Base-by-base conservation (phyloP, 2,329 filamentous ascomycete genomes). In the Colletotrichum higginsianum region DNA sequence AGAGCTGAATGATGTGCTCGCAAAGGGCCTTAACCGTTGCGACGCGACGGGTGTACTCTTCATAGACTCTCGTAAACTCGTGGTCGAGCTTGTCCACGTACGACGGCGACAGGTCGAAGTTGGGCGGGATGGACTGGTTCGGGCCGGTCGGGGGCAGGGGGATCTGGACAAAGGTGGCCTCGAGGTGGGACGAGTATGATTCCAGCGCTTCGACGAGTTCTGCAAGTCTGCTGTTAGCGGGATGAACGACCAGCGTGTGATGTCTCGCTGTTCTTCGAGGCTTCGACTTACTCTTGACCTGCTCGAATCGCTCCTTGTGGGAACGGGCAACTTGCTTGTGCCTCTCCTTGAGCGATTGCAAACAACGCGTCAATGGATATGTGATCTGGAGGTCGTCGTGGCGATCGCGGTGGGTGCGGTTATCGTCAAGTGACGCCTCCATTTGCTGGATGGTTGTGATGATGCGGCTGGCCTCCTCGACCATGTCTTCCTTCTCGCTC, bases 131-230 rank as follows among this genome's bases (percentile, higher is more conserved):
- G 15, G 91, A 91, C 56, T 94, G 90, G 75, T 94, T 93, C 6
- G 92, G 90, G 1, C 89, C 90, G 3, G 93, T 95, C 0, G 96
- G 96, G 2, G 96, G 96, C 8, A 99, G 89, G 50, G 92, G 89
- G 78, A 98, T 91, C 78, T 92, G 90, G 75, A 98, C 89, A 80
- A 98, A 98, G 2, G 92, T 92, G 13, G 94, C 86, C 81, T 99
- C 96, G 57, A 99, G 93, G 80, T 98, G 96, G 12, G 94, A 97
- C 1, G 96, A 97, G 81, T 98, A 99, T 6, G 96, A 98, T 80
- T 98, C 93, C 61, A 99, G 91, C 4, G 96, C 96, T 82, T 97
- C 91, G 30, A 95, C 95, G 74, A 99, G 92, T 86, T 98, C 94
- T 97, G 76, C 6, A 56, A 9, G 30, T 49, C 49, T 56, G 7